A percentile compares a stretch with the other conserved stretches of the same genome.
phyloP scores from a whole-genome alignment of 208 protist genomes.

The Tetramitus jugosus region DNA sequence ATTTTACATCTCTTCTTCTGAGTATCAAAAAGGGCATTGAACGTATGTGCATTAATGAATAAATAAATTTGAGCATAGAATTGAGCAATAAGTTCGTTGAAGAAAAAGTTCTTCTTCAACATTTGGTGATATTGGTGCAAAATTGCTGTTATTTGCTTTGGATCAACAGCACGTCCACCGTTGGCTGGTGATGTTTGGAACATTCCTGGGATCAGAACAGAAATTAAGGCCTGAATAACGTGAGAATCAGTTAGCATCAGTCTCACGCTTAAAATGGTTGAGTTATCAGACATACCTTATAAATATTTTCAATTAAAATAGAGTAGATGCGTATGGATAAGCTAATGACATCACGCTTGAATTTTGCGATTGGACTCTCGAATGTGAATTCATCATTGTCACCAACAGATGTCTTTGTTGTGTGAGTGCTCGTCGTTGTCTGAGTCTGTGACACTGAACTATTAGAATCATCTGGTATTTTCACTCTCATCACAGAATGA shows the following conservation, averaged over 20 bases:
- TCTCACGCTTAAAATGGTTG: too few relatives aligned
- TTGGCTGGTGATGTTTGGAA: neutral
- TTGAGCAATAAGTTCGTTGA: neutral
- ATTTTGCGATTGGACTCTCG: neutral
- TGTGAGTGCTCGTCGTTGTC: too few relatives aligned
- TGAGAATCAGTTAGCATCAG: too few relatives aligned
- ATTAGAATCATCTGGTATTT: too few relatives aligned
- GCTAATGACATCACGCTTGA: neutral
- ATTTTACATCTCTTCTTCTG: neutral
- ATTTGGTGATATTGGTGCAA: neutral
- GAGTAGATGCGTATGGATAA: too few relatives aligned
- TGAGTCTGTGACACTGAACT: too few relatives aligned
- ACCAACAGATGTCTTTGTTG: too few relatives aligned
- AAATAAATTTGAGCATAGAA: constrained; percentile 2
- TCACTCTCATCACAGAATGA: too few relatives aligned
- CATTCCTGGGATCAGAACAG: neutral
- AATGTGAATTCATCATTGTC: constrained; percentile 5
- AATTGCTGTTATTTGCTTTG: neutral
- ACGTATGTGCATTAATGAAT: neutral
- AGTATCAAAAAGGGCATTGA: neutral
- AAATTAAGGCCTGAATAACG: too few relatives aligned
- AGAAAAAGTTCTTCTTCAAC: neutral
- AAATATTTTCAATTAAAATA: too few relatives aligned
- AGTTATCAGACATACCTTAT: too few relatives aligned
- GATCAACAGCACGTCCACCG: neutral